Base-by-base conservation (phyloP, 1,284 basidiomycete genomes). In the Abortiporus biennis region DNA sequence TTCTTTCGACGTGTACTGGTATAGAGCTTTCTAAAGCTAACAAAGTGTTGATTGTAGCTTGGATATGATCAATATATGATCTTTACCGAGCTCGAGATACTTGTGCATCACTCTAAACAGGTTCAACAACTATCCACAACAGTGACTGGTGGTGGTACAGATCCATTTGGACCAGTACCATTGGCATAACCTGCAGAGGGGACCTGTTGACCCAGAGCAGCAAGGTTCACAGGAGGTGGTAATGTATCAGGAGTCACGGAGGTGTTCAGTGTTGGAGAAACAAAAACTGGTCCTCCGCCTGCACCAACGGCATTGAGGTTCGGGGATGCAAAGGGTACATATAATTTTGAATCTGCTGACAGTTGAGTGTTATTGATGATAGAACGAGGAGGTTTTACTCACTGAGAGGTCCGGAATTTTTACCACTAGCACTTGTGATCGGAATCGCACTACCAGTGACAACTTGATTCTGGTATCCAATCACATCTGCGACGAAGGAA, bases 241-340 rank as follows among this genome's bases (percentile, higher is more conserved):
- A 63, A 62, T 20, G 43, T 47, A 2, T 53, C 53, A 17, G 57
- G 35, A 37, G 61, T 72, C 48, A 72, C 40, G 41, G 52, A 55
- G 29, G 31, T 48, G 55, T 72, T 62, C 40, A 66, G 47, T 17
- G 55, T 55, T 2, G 58, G 37, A 12, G 55, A 60, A 47, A 67
- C 47, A 47, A 67, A 70, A 17, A 72, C 68, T 22, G 55, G 40
- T 22, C 66, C 64, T 40, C 64, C 63, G 13, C 72, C 70, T 1
- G 67, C 66, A 23, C 70, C 63, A 15, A 50, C 47, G 20, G 57
- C 60, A 36, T 49, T 56, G 15, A 46, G 53, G 54, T 72, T 54
- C 1, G 71, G 71, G 3, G 71, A 69, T 12, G 60, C 46, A 56
- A 65, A 74, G 4, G 72, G 71, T 21, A 67, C 54, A 43, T 63